Base-by-base conservation (phyloP, 2,329 filamentous ascomycete species). In the Graphilbum ipis-grandicollis region DNA sequence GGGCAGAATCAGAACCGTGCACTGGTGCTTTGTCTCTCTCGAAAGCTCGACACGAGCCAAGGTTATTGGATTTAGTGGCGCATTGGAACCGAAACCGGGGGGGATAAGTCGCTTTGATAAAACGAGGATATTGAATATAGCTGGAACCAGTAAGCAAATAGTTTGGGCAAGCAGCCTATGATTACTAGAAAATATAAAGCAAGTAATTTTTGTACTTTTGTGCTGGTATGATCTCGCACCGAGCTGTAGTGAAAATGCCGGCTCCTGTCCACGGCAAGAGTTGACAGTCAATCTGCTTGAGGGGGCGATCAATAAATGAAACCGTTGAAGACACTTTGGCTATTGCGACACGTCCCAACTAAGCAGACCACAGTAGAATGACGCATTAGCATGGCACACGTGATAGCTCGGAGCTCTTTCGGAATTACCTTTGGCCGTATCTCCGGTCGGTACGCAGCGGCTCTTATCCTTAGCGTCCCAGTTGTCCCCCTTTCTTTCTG, bases 261-360 rank as follows among this genome's bases (percentile, higher is more conserved):
- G 33, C 37, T 22, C 34, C 29, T 14, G 21, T 39, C 33, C 33
- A 32, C 33, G 13, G 29, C 33, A 33, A 15, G 29, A 19, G 29
- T 6, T 31, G 29, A 17, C 29, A 31, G 15, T 15, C 12, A 4
- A 15, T 15, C 29, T 31, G n/a, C n/a, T 5, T 17, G n/a, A 13
- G 5, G 15, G 19, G 5, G 4, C 3, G n/a, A 3, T n/a, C 7
- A 31, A 17, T 17, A 15, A 17, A 17, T n/a, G 29, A 31, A 5
- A 15, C 29, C 29, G 29, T 31, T 31, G 30, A 39, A 36, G 38
- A 22, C 34, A 35, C 36, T 23, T 38, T 38, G 36, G 36, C 36
- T 31, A 14, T 12, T 25, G 17, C 7, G 10, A 32, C 31, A 32
- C 31, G 31, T 17, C 31, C 15, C 7, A 9, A 31, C 29, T 31